These are phyloP conservation scores for Coix lacrymajobi DNA, from an alignment of 176 grass and related monocot species.

Conservation along the genomic window DNA sequence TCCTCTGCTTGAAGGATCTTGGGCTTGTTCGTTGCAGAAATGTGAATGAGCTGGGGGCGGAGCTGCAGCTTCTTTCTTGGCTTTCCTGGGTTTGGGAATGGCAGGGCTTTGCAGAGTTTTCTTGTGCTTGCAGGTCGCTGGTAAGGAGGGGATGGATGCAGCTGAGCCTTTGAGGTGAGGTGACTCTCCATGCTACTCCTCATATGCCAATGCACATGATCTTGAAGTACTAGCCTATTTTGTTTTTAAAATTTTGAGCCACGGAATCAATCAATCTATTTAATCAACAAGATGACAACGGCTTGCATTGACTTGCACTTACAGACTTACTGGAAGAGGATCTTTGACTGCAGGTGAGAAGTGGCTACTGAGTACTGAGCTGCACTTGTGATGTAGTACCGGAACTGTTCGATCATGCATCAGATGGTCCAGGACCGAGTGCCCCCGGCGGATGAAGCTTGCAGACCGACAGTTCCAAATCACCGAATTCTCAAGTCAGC, in stretches of 20 bases:
- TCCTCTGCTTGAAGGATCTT: constrained; percentile 11
- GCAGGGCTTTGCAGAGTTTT: constrained; percentile 14
- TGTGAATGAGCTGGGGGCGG: neutral
- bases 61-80: neutral
- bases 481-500: constrained; percentile 36
- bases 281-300: constrained; percentile 1
- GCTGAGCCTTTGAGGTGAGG: constrained; percentile 9
- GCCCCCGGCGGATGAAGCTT: neutral
- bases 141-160: neutral
- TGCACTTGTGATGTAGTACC: neutral
- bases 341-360: neutral
- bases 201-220: constrained; percentile 23
- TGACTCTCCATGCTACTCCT: constrained; percentile 2
- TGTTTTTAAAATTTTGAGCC: neutral
- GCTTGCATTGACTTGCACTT: constrained; percentile 34
- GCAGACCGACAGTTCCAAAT: neutral
- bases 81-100: constrained; percentile 12
- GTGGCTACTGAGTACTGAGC: neutral
- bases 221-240: neutral
- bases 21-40: neutral
- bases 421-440: neutral
- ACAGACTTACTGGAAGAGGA: neutral
- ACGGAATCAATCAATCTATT: neutral
- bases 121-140: constrained; percentile 7
- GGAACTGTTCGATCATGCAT: neutral